phyloP scores from a whole-genome alignment of 2,329 filamentous ascomycete species.

The Fusarium mexicanum region DNA sequence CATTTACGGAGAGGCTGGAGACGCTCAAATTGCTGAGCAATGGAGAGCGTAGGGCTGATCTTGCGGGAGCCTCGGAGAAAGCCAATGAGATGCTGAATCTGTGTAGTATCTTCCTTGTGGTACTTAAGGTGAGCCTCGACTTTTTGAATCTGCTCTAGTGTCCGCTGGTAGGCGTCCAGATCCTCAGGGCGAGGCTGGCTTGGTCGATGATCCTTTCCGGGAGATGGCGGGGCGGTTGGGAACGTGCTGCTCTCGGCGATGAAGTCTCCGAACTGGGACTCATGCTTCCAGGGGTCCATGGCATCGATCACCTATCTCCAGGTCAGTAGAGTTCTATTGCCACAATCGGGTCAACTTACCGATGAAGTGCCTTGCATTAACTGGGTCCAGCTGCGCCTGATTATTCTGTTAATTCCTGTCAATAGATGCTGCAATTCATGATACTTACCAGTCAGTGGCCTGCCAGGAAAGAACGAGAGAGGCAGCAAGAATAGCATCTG shows the following conservation, averaged over 20 bases:
- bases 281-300: constrained; percentile 91
- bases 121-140: constrained; percentile 75
- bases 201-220: constrained; percentile 68
- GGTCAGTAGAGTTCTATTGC: constrained; percentile 24
- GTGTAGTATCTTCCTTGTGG: constrained; percentile 74
- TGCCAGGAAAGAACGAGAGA: constrained; percentile 96
- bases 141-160: constrained; percentile 72
- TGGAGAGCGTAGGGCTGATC: constrained; percentile 73
- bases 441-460: constrained; percentile 87
- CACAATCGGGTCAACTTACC: constrained; percentile 61
- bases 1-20: constrained; percentile 89
- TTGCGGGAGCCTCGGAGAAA: constrained; percentile 79
- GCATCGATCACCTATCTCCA: constrained; percentile 78
- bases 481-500: constrained; percentile 89
- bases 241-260: constrained; percentile 82
- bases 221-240: constrained; percentile 71
- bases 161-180: constrained; percentile 72
- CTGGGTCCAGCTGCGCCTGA: constrained; percentile 90
- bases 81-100: constrained; percentile 74
- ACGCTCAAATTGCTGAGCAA: constrained; percentile 88
- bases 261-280: constrained; percentile 86
- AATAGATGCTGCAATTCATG: not conserved
- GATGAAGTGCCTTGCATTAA: constrained; percentile 91
- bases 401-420: constrained; percentile 45
- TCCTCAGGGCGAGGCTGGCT: constrained; percentile 75